Evolutionary conservation across 2,329 filamentous ascomycete genomes (phyloP).

Genomic region (Chaetomiaceae sp.): DNA sequence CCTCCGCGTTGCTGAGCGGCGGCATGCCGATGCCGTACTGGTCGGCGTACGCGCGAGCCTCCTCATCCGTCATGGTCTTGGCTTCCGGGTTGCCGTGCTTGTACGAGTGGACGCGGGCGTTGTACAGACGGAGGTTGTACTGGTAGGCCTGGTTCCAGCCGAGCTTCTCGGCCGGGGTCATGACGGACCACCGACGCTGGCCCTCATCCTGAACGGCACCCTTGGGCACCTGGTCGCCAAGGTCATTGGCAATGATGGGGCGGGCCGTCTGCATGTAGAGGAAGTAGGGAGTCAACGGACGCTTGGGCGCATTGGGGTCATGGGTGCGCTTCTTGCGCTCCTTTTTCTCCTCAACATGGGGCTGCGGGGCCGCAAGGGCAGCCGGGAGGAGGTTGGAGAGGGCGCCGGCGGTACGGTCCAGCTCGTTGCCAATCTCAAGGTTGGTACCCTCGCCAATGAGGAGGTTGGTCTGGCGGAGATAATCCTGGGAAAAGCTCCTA

Average conservation of each 20-base stretch:
- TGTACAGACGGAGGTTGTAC: slow-evolving; percentile 61
- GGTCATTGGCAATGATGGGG: slow-evolving; percentile 70
- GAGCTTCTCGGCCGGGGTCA: slow-evolving; percentile 66
- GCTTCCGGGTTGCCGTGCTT: slow-evolving; percentile 53
- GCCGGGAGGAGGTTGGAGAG: slow-evolving; percentile 41
- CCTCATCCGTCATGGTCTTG: slow-evolving; percentile 55
- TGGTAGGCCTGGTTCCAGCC: slow-evolving; percentile 62
- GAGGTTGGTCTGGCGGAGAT: slow-evolving; percentile 81
- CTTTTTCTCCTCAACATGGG: slow-evolving; percentile 64
- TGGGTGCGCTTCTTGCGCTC: slow-evolving; percentile 82
- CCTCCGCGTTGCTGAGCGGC: slow-evolving; percentile 40
- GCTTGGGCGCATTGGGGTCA: slow-evolving; percentile 92
- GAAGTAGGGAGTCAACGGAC: slow-evolving; percentile 90
- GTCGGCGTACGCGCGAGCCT: slow-evolving; percentile 56
- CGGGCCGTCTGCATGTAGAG: slow-evolving; percentile 87
- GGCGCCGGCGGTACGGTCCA: slow-evolving; percentile 47
- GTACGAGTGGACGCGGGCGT: slow-evolving; percentile 59
- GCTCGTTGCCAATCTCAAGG: slow-evolving; percentile 41
- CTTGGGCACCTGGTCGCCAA: slow-evolving; percentile 69
- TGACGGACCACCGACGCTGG: slow-evolving; percentile 75
- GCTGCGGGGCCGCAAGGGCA: slow-evolving; percentile 34
- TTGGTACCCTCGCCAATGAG: slow-evolving; percentile 61
- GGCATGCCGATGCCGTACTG: slow-evolving; percentile 50
- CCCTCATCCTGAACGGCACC: slow-evolving; percentile 85
- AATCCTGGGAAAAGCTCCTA: slow-evolving; percentile 72